A percentile compares a stretch with the other conserved stretches of the same genome.
phyloP scores from a whole-genome alignment of 305 asterid species.

The Fraxinus paxiana region DNA sequence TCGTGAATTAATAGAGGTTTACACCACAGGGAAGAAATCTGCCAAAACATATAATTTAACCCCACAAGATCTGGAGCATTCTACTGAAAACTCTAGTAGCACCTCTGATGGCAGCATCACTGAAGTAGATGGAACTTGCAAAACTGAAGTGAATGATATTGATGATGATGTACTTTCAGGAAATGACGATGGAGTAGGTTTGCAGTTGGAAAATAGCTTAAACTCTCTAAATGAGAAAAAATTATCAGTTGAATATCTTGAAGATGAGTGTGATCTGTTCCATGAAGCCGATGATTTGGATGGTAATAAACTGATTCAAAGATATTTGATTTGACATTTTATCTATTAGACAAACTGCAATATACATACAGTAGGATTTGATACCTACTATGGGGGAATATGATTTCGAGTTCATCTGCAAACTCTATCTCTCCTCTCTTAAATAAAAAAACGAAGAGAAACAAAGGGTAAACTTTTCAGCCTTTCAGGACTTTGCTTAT shows the following conservation, averaged over 20 bases:
- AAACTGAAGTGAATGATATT: conserved; percentile 13
- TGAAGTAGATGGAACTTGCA: conserved; percentile 27
- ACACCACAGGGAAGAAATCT: conserved; percentile 35
- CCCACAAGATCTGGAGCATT: conserved; percentile 30
- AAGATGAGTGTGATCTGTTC: conserved; percentile 56
- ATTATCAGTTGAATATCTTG: conserved; percentile 57
- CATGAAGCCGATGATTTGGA: conserved; percentile 61
- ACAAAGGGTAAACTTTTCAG: neutral
- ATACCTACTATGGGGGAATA: conserved; percentile 11
- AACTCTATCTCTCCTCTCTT: neutral
- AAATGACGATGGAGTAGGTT: conserved; percentile 32
- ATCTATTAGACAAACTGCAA: conserved; percentile 8
- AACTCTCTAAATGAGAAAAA: conserved; percentile 38
- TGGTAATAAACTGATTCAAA: conserved; percentile 36
- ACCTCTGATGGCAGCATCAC: conserved; percentile 26
- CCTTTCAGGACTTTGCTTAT: conserved; percentile 10
- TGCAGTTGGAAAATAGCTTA: conserved; percentile 21
- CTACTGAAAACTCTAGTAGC: conserved; percentile 21
- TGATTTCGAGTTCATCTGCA: neutral
- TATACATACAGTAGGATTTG: neutral
- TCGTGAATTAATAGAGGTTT: conserved; percentile 39
- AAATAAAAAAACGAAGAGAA: neutral
- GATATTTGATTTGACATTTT: conserved; percentile 12
- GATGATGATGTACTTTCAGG: conserved; percentile 37
- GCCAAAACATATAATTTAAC: conserved; percentile 18